These are phyloP conservation scores for Pseudevernia furfuracea DNA, from an alignment of 495 filamentous ascomycete species.

Conservation along the genomic window DNA sequence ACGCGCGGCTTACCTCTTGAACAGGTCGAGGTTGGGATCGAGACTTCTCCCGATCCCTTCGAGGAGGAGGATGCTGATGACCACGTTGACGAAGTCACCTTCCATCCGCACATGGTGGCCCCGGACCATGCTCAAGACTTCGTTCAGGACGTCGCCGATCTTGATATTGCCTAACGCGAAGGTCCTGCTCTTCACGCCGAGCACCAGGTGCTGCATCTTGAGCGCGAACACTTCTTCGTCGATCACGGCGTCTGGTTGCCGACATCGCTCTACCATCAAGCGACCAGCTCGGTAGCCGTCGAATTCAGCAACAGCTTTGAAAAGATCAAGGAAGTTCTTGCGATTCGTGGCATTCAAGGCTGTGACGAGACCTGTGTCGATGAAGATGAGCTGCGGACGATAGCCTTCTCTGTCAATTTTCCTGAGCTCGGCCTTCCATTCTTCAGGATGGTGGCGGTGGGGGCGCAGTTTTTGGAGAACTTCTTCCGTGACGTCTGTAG, in stretches of 20 bases:
- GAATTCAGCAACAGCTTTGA: conserved; percentile 93
- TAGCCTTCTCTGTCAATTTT: conserved; percentile 86
- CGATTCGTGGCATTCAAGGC: conserved; percentile 83
- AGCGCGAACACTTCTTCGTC: conserved; percentile 84
- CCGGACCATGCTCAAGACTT: conserved; percentile 88
- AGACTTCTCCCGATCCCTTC: conserved; percentile 89
- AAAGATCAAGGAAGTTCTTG: conserved; percentile 88
- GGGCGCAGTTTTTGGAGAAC: conserved; percentile 75
- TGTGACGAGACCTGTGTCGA: conserved; percentile 94
- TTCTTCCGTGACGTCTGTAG: conserved; percentile 75
- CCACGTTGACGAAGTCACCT: conserved; percentile 97
- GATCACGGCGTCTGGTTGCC: conserved; percentile 81
- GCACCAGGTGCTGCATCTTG: conserved; percentile 92
- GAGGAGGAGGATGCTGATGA: conserved; percentile 85
- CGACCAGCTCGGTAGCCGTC: conserved; percentile 93
- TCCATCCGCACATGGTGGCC: conserved; percentile 89
- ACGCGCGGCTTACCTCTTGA: conserved; percentile 58
- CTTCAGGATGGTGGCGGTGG: conserved; percentile 51
- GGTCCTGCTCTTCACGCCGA: conserved; percentile 80
- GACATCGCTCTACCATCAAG: conserved; percentile 91
- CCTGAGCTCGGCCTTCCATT: conserved; percentile 65
- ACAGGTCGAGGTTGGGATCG: conserved; percentile 79
- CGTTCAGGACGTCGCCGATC: conserved; percentile 88
- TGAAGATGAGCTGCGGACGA: conserved; percentile 91
- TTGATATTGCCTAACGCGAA: conserved; percentile 91